phyloP scores from a whole-genome alignment of 2,329 filamentous ascomycete genomes.

The Fusarium nanum region DNA sequence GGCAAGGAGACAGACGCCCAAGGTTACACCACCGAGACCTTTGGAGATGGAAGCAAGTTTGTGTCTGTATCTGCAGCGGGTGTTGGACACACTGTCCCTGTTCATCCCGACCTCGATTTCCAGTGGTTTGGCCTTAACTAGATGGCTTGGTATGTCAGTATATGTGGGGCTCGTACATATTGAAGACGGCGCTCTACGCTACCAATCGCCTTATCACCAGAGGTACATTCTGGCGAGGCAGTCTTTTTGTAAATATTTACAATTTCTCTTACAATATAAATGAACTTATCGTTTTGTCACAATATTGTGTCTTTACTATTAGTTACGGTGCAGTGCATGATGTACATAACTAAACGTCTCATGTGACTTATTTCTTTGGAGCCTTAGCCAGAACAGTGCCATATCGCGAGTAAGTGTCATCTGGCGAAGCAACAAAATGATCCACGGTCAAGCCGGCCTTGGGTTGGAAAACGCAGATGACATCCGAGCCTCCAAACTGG shows the following conservation, averaged over 20 bases:
- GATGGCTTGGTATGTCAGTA: background rate
- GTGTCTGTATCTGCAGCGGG: constrained; percentile 11
- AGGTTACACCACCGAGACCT: constrained; percentile 7
- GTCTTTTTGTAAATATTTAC: background rate
- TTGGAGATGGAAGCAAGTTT: constrained; percentile 11
- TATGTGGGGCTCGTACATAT: background rate
- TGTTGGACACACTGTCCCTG: constrained; percentile 9
- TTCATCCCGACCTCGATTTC: constrained; percentile 8
- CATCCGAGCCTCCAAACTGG: constrained; percentile 19
- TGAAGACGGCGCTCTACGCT: background rate
- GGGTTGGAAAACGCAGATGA: constrained; percentile 15
- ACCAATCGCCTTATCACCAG: background rate
- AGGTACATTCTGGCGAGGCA: background rate
- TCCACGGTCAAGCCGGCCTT: background rate
- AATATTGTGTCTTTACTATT: fast-evolving
- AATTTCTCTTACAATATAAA: background rate
- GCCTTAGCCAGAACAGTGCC: constrained; percentile 4
- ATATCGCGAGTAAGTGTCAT: constrained; percentile 15
- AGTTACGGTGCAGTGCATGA: fast-evolving
- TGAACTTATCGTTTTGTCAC: background rate
- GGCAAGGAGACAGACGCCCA: background rate
- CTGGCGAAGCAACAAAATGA: constrained; percentile 4
- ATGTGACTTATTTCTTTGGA: background rate
- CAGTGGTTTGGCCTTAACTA: constrained; percentile 15
- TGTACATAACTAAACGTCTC: too few relatives aligned